Conservation (phyloP, 768 basidiomycete genomes). For the Boletellus ananas region DNA sequence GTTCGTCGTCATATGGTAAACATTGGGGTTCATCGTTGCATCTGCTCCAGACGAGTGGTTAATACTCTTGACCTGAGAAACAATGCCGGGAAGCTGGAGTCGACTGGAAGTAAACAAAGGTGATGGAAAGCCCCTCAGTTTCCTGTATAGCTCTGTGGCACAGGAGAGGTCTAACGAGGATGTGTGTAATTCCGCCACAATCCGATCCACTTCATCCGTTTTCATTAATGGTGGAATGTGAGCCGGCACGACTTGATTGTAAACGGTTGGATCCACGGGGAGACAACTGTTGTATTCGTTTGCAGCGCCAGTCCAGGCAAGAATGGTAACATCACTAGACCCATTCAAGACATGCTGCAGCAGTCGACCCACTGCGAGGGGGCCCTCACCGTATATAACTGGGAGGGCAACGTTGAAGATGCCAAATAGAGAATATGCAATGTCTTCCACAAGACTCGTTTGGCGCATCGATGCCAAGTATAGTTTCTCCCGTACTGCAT, state of each 20-base stretch:
- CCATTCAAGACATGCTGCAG: background rate
- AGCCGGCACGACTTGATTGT: background rate
- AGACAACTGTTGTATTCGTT: conserved; percentile 10
- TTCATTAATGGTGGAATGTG: conserved; percentile 1
- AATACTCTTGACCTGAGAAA: conserved; percentile 1
- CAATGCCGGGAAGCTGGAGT: conserved; percentile 4
- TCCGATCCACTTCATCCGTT: background rate
- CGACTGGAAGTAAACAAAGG: background rate
- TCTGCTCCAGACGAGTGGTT: too few relatives aligned
- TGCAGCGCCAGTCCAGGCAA: conserved; percentile 43
- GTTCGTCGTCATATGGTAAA: conserved; percentile 2
- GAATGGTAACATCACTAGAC: background rate
- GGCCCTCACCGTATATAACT: conserved; percentile 2
- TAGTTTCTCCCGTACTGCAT: background rate
- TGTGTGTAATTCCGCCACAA: background rate
- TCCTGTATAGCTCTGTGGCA: background rate
- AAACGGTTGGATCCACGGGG: background rate
- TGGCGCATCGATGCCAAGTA: background rate
- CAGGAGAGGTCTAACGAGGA: background rate
- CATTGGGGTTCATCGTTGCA: too few relatives aligned
- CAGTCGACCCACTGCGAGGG: background rate
- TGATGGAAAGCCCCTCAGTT: background rate
- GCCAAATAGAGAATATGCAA: background rate
- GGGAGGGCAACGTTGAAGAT: background rate
- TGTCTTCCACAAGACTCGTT: background rate